Evolutionary conservation across 1,284 basidiomycete genomes (phyloP).

Genomic region (Pascua guehoae): DNA sequence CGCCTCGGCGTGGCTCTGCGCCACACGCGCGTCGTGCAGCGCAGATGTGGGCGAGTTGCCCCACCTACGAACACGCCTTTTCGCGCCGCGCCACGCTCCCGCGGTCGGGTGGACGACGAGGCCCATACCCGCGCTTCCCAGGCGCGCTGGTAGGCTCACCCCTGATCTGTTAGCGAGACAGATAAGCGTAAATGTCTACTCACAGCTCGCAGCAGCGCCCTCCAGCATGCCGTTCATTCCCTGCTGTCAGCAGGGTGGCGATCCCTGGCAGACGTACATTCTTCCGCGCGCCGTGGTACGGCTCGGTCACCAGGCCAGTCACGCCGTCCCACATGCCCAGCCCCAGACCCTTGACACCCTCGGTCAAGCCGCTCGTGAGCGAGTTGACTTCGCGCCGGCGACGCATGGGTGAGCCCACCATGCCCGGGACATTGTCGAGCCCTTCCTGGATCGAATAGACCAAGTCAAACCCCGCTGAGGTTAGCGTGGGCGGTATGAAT

Average conservation of each 20-base stretch:
- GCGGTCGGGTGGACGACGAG: conserved; percentile 15
- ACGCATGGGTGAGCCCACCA: conserved; percentile 54
- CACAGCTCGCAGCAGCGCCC: conserved; percentile 1
- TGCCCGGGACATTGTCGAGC: conserved; percentile 52
- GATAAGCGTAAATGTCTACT: conserved; percentile 35
- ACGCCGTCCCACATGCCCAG: conserved; percentile 57
- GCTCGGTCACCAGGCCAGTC: conserved; percentile 56
- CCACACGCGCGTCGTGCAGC: no score
- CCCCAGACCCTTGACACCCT: conserved; percentile 50
- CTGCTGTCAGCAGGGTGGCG: conserved; percentile 30
- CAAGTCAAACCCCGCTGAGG: conserved; percentile 44
- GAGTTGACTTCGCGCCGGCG: conserved; percentile 50
- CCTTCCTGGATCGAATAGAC: conserved; percentile 53
- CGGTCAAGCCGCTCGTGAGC: conserved; percentile 53
- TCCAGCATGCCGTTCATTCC: conserved; percentile 24
- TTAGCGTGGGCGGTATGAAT: not conserved
- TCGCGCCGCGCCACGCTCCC: conserved; percentile 7
- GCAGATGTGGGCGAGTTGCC: no score
- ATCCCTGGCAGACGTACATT: conserved; percentile 15
- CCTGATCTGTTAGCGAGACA: conserved; percentile 16
- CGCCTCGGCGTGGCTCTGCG: no score
- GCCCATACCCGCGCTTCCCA: conserved; percentile 44
- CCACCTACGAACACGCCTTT: not conserved
- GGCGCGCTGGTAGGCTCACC: conserved; percentile 53
- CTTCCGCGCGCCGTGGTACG: conserved; percentile 54